Evolutionary conservation across 2,329 filamentous ascomycete genomes (phyloP), one percentile per base, ranked within the genome.

Genomic region (Proliferodiscus dingleyae): DNA sequence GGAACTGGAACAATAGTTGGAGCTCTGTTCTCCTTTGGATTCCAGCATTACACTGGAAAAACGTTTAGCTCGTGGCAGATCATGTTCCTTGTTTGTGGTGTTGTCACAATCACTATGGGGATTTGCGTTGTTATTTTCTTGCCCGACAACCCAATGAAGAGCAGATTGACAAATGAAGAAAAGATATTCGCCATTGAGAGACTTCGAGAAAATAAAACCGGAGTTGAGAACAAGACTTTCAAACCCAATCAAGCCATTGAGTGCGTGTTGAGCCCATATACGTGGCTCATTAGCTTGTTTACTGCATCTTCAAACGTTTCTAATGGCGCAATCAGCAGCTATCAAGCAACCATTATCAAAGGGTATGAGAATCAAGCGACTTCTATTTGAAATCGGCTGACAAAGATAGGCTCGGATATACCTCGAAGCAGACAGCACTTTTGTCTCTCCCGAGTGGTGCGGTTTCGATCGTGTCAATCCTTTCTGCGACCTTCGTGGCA

Each of bases 1-100:
- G 71, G 72, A 1, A 47, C 67, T 1, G 72, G 71, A 2, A 72
- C 67, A 1, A 71, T 75, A 28, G 56, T 72, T 19, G 73, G 72
- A 0, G 68, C 28, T 9, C 30, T 43, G 2, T 37, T 34, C n/a
- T 34, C 28, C 7, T 43, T 19, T 21, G 41, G 41, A 16, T 43
- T 43, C 24, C 41, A 43, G 9, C 41, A 43, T 16, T 43, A 43
- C 41, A 19, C 13, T 10, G 32, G 32, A n/a, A 34, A 34, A 10
- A 16, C 8, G 10, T 34, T 34, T 34, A 34, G 32, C 13, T 34
- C 32, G 15, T 34, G 32, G 32, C 32, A 43, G 53, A 77, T 76
- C 39, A 68, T 74, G 64, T 72, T 74, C 50, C 56, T 74, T 2
- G 59, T 70, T 8, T 67, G 71, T 46, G 71, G 71, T 0, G 54